Evolutionary conservation across 106 monocot species (phyloP).

Genomic region (Dactylorhiza incarnata): DNA sequence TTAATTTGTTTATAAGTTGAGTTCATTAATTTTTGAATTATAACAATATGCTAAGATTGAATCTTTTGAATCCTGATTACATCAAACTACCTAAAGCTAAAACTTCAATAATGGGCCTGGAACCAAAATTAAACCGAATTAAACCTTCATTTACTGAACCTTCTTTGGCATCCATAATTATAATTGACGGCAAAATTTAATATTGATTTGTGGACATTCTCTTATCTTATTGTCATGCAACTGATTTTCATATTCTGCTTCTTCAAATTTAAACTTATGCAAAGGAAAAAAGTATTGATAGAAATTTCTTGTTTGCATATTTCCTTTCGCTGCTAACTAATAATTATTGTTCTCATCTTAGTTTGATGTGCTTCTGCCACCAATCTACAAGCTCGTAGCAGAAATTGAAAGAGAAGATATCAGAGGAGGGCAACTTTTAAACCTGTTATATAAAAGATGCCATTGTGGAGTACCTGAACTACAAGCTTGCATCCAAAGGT

Average conservation of each 20-base stretch:
- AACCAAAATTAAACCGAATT: no score
- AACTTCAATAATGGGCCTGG: no score
- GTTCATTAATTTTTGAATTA: no score
- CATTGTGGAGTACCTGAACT: slow-evolving; percentile 98
- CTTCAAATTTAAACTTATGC: not conserved
- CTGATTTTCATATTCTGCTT: not conserved
- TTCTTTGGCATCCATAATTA: no score
- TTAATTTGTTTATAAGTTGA: no score
- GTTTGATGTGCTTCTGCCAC: slow-evolving; percentile 84
- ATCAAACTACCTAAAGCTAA: no score
- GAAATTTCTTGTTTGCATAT: not conserved
- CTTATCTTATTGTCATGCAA: not conserved
- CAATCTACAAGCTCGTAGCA: slow-evolving; percentile 66
- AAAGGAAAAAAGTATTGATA: not conserved
- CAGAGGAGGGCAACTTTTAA: slow-evolving; percentile 91
- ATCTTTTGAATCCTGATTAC: no score
- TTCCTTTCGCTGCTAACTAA: not conserved
- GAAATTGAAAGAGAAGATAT: slow-evolving; percentile 85
- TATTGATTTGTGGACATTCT: not conserved
- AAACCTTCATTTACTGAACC: no score
- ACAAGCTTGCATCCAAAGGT: slow-evolving; percentile 95
- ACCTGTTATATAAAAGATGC: slow-evolving; percentile 73
- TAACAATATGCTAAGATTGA: no score
- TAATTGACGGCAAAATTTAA: no score
- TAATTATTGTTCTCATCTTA: slow-evolving; percentile 18